Percentiles rank a stretch among this genome's conserved stretches.
Conservation (phyloP, 1,284 basidiomycete species). For the Apiotrichum sp. region DNA sequence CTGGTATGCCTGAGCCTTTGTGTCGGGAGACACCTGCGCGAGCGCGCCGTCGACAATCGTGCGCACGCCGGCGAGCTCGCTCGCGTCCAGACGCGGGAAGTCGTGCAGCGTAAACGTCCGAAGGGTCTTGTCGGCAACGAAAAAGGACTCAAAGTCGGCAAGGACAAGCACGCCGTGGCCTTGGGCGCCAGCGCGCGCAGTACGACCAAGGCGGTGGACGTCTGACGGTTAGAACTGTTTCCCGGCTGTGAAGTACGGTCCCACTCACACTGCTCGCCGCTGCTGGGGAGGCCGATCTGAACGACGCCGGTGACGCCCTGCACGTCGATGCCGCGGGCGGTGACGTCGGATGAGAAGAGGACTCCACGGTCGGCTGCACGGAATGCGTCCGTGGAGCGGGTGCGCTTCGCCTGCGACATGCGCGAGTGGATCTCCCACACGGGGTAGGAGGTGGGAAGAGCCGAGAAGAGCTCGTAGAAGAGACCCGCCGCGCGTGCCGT, state of each 20-base stretch:
- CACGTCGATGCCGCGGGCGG: constrained; percentile 53
- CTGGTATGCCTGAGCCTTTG: constrained; percentile 55
- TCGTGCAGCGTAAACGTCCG: constrained; percentile 48
- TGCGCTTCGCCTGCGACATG: constrained; percentile 46
- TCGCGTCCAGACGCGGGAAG: constrained; percentile 15
- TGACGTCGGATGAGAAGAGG: constrained; percentile 50
- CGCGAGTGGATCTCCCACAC: constrained; percentile 44
- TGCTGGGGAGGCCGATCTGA: constrained; percentile 53
- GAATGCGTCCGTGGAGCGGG: constrained; percentile 54
- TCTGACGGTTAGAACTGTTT: constrained; percentile 22
- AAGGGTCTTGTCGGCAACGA: constrained; percentile 52
- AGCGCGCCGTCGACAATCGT: constrained; percentile 34
- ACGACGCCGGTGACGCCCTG: constrained; percentile 51
- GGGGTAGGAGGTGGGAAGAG: constrained; percentile 23
- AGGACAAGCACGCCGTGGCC: constrained; percentile 59
- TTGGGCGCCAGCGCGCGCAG: constrained; percentile 51
- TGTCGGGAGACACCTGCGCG: constrained; percentile 34
- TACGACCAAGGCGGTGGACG: constrained; percentile 51
- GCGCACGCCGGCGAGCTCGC: constrained; percentile 12
- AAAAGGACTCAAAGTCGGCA: constrained; percentile 54
- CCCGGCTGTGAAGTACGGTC: neutral
- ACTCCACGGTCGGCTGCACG: constrained; percentile 50
- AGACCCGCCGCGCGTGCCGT: constrained; percentile 61
- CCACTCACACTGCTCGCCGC: constrained; percentile 46
- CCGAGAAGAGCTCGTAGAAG: constrained; percentile 51